These are phyloP conservation scores for Rhizopogon roseolus DNA, from an alignment of 768 basidiomycete species.

Conservation along the genomic window DNA sequence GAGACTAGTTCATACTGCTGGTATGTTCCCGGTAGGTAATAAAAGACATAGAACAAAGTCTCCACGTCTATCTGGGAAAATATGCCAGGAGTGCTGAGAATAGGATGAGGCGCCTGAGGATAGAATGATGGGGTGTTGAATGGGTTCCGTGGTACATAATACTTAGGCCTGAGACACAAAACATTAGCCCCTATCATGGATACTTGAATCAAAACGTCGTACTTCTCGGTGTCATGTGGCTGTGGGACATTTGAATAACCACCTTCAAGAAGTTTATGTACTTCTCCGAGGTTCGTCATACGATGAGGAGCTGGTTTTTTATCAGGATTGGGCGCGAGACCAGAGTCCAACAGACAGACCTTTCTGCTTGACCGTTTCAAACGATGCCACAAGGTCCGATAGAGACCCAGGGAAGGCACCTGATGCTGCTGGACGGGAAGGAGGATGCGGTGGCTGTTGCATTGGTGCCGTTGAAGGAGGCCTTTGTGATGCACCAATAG, in stretches of 20 bases:
- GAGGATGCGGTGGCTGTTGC: constrained; percentile 31
- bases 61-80: constrained; percentile 94
- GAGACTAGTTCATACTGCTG: constrained; percentile 61
- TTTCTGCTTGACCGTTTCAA: constrained; percentile 96
- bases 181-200: constrained; percentile 5
- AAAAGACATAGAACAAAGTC: constrained; percentile 98
- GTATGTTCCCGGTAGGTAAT: constrained; percentile 96
- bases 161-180: constrained; percentile 73
- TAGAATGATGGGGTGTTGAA: constrained; percentile 91
- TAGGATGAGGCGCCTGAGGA: constrained; percentile 80
- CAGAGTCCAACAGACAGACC: constrained; percentile 42
- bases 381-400: constrained; percentile 90
- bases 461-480: constrained; percentile 50
- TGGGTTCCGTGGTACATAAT: constrained; percentile 92
- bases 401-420: constrained; percentile 75
- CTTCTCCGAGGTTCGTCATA: constrained; percentile 82
- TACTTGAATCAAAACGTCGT: constrained; percentile 28
- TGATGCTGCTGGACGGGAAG: constrained; percentile 35
- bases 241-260: constrained; percentile 86
- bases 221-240: constrained; percentile 96
- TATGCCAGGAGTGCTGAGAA: constrained; percentile 77
- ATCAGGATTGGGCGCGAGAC: neutral
- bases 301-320: constrained; percentile 59
- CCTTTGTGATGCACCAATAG: constrained; percentile 39
- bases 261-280: constrained; percentile 92